phyloP scores from a whole-genome alignment of 805 yeast species.

The Saturnispora dispora region DNA sequence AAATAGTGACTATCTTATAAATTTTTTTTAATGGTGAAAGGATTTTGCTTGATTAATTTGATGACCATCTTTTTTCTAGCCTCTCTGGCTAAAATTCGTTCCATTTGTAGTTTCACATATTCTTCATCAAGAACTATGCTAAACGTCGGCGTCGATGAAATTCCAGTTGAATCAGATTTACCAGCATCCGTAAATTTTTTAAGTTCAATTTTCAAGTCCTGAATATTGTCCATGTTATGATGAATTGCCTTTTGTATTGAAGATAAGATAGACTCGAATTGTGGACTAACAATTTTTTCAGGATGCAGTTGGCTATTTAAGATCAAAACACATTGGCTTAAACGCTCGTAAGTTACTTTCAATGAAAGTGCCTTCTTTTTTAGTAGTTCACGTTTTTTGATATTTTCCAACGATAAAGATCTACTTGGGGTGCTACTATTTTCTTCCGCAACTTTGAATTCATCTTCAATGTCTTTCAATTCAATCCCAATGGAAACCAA shows the following conservation, averaged over 20 bases:
- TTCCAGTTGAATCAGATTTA: not conserved
- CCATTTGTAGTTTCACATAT: not conserved
- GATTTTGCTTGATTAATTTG: not conserved
- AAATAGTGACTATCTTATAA: not conserved
- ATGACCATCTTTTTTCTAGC: not conserved
- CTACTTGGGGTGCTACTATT: conserved; percentile 2
- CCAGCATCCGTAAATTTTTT: not conserved
- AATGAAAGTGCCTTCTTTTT: conserved; percentile 12
- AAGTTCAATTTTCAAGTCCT: conserved; percentile 14
- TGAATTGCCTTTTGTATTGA: conserved; percentile 21
- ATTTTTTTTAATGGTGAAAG: not conserved
- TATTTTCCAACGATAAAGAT: conserved; percentile 18
- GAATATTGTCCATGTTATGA: conserved; percentile 13
- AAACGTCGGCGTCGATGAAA: not conserved
- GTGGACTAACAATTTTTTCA: conserved; percentile 19
- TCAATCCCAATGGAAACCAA: conserved; percentile 9
- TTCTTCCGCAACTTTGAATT: not conserved
- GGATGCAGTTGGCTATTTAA: conserved; percentile 24
- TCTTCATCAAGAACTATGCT: not conserved
- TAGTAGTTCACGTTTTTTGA: conserved; percentile 14
- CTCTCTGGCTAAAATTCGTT: not conserved
- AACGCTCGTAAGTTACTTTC: conserved; percentile 11
- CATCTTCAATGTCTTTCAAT: conserved; percentile 3
- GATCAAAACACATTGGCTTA: conserved; percentile 22
- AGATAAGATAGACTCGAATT: conserved; percentile 23